Evolutionary conservation across 1,284 basidiomycete species (phyloP).

Genomic region (Irpex lacteus): DNA sequence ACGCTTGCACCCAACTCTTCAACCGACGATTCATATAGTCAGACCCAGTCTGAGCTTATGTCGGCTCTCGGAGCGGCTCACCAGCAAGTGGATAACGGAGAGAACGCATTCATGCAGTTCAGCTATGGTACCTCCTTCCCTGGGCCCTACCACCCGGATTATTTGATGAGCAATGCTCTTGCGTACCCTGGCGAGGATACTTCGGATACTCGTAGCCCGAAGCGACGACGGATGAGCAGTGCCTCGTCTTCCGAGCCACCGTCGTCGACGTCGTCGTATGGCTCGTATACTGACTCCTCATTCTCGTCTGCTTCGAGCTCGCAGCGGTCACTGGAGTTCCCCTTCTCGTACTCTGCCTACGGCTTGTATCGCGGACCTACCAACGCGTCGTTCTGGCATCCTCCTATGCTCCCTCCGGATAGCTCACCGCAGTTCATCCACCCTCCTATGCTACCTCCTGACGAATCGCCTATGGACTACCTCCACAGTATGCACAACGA

Average conservation of each 20-base stretch:
- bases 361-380: conserved; percentile 49
- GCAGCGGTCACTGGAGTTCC: conserved; percentile 58
- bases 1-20: conserved; percentile 59
- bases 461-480: conserved; percentile 49
- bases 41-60: conserved; percentile 56
- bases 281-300: conserved; percentile 36
- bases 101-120: conserved; percentile 17
- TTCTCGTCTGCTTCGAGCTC: conserved; percentile 38
- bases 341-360: conserved; percentile 39
- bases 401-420: conserved; percentile 60
- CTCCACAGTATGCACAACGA: conserved; percentile 39
- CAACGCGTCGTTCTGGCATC: conserved; percentile 65
- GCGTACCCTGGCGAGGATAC: conserved; percentile 47
- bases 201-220: conserved; percentile 49
- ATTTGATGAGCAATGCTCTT: conserved; percentile 46
- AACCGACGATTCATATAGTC: conserved; percentile 42
- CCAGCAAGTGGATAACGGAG: conserved; percentile 26
- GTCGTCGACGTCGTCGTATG: conserved; percentile 39
- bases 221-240: conserved; percentile 70
- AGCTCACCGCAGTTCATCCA: conserved; percentile 53
- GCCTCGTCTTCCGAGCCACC: conserved; percentile 56
- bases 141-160: conserved; percentile 72
- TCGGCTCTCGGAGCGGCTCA: conserved; percentile 45
- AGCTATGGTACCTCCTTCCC: conserved; percentile 41
- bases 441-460: conserved; percentile 55